phyloP scores from a whole-genome alignment of 306 rosid genomes.

The Rubus idaeus region DNA sequence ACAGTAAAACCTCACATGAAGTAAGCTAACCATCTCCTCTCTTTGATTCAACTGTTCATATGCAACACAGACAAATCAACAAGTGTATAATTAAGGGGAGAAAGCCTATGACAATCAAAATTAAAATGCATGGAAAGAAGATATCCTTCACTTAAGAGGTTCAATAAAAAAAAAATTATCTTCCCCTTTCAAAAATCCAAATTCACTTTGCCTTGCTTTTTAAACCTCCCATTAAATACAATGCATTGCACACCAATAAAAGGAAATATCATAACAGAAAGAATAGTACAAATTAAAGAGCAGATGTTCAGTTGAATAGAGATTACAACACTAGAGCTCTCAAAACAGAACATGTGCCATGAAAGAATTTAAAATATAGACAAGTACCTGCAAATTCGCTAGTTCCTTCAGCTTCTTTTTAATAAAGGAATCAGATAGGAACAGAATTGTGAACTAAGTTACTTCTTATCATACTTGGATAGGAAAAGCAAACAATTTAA shows the following conservation, averaged over 20 bases:
- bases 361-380: background rate
- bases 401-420: conserved; percentile 79
- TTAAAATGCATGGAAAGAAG: background rate
- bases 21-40: conserved; percentile 60
- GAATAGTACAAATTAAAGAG: no score
- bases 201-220: conserved; percentile 3
- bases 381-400: conserved; percentile 76
- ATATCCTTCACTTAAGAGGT: conserved; percentile 17
- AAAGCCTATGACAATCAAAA: background rate
- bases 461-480: background rate
- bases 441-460: background rate
- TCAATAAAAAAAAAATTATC: background rate
- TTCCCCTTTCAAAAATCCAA: background rate
- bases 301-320: conserved; percentile 32
- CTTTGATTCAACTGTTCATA: conserved; percentile 68
- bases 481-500: background rate
- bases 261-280: no score
- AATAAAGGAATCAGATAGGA: conserved; percentile 74
- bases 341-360: background rate
- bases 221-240: no score
- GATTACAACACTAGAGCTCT: conserved; percentile 4
- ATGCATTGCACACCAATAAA: no score
- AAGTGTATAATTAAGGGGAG: background rate
- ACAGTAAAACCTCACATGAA: conserved; percentile 81
- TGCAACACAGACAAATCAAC: conserved; percentile 19